Base-by-base conservation (phyloP, 352 stramenopile genomes). In the Labyrinthula sp. region DNA sequence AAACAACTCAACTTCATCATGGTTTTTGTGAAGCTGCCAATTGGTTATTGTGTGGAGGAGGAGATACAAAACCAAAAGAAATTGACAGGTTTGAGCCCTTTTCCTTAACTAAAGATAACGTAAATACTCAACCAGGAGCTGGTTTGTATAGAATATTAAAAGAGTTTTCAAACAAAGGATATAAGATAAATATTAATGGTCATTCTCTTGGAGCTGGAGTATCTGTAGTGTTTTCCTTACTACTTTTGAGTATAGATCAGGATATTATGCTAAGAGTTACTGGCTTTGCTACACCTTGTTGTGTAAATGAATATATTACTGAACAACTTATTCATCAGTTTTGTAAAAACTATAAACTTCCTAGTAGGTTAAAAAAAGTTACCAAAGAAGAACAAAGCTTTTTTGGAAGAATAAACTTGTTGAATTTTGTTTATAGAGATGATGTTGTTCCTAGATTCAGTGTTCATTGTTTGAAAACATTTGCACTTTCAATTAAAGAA, bases 401-500 rank as follows among this genome's bases (percentile, higher is more conserved):
- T 17, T 15, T 26, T 14, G 43, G 10, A 8, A n/a, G n/a, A n/a
- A n/a, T n/a, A n/a, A 5, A 31, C 15, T 15, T 18, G 5, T 35
- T 52, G 14, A 52, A 52, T 29, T 37, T 52, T 12, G 35, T 52
- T 7, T 50, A 30, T 8, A 18, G 43, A 18, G 43, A 52, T 22
- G 43, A 52, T 28, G 9, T 52, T 15, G 43, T 52, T 18, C 36
- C 43, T 3, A 31, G 43, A 5, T 35, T 52, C 18, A 52, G 43
- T 35, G 31, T 52, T 28, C 43, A 45, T 29, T 45, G 47, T 28
- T 31, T 35, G 20, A 31, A 35, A 4, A 22, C 28, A 15, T 52
- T 52, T 14, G 43, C 34, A 8, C 31, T 35, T 3, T 31, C 40
- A 6, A 52, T 52, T 14, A 50, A 52, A 21, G 8, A 15, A 10